Conservation (phyloP, 1,139 yeast species). For the Wickerhamomyces sp. region DNA sequence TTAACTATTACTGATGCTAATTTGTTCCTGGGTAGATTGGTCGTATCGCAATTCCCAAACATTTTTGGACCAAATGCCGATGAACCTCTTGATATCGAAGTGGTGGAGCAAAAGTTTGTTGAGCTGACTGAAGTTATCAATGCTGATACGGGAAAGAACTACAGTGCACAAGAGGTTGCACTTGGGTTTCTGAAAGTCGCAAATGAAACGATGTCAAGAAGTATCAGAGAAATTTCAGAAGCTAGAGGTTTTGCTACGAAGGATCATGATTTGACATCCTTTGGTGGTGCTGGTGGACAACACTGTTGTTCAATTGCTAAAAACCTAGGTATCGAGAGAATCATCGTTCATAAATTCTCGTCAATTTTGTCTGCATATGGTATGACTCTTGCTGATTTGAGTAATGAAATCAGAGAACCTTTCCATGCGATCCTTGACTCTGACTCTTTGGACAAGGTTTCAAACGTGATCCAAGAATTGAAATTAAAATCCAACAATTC, state of each 20-base stretch:
- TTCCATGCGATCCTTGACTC: constrained; percentile 32
- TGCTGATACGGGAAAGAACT: constrained; percentile 24
- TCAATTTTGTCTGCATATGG: constrained; percentile 53
- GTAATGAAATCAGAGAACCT: constrained; percentile 63
- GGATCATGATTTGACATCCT: constrained; percentile 42
- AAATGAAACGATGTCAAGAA: constrained; percentile 49
- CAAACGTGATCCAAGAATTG: constrained; percentile 28
- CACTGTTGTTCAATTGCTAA: constrained; percentile 46
- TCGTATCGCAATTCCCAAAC: constrained; percentile 49
- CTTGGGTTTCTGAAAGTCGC: constrained; percentile 49
- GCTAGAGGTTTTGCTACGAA: constrained; percentile 43
- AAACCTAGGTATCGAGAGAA: constrained; percentile 38
- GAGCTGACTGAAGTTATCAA: constrained; percentile 39
- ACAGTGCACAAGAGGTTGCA: constrained; percentile 43
- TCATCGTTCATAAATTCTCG: constrained; percentile 46
- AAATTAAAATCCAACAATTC: constrained; percentile 20
- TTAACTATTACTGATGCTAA: constrained; percentile 56
- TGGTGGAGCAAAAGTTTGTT: constrained; percentile 34
- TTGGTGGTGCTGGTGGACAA: constrained; percentile 60
- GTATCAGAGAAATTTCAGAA: constrained; percentile 48
- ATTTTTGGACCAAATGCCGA: constrained; percentile 53
- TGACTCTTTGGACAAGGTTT: constrained; percentile 20
- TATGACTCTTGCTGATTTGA: constrained; percentile 51
- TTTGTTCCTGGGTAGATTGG: constrained; percentile 42
- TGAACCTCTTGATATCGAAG: constrained; percentile 40